A percentile compares a stretch with the other conserved stretches of the same genome.
Evolutionary conservation across 768 basidiomycete species (phyloP).

Genomic region (Clitopilus hobsonii): DNA sequence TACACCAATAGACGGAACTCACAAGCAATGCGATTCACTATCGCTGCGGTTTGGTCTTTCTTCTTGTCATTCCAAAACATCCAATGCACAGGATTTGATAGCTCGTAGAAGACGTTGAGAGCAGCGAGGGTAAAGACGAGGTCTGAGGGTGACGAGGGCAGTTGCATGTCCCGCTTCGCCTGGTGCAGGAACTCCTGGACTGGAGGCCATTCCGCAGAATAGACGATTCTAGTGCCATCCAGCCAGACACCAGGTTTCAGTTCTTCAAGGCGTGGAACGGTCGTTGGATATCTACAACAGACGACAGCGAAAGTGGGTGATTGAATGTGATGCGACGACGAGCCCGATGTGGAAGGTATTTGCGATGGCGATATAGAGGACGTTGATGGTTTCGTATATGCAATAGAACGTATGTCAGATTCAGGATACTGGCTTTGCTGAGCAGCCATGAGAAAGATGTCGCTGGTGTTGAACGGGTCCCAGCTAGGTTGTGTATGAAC

Average conservation of each 20-base stretch:
- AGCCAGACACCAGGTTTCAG: constrained; percentile 34
- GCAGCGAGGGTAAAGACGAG: constrained; percentile 55
- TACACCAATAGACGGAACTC: not conserved
- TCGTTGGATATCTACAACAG: constrained; percentile 15
- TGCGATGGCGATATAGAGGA: constrained; percentile 9
- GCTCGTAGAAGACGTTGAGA: constrained; percentile 52
- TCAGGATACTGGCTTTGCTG: constrained; percentile 22
- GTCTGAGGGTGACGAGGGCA: constrained; percentile 36
- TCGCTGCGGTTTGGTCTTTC: constrained; percentile 42
- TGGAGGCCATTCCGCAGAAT: constrained; percentile 43
- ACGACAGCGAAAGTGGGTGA: constrained; percentile 3
- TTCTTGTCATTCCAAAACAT: constrained; percentile 57
- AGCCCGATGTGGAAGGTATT: constrained; percentile 7
- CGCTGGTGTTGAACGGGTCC: not conserved
- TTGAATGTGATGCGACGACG: constrained; percentile 3
- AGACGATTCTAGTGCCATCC: constrained; percentile 31
- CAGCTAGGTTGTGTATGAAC: not conserved
- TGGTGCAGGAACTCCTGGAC: constrained; percentile 44
- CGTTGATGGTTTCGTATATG: constrained; percentile 1
- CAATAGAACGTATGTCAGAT: constrained; percentile 32
- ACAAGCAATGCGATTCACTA: constrained; percentile 53
- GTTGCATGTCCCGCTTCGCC: constrained; percentile 30
- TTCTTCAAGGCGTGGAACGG: constrained; percentile 20
- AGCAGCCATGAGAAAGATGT: not conserved
- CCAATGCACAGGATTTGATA: constrained; percentile 54